Evolutionary conservation across 805 yeast species (phyloP).

Genomic region (Saturnispora sekii): DNA sequence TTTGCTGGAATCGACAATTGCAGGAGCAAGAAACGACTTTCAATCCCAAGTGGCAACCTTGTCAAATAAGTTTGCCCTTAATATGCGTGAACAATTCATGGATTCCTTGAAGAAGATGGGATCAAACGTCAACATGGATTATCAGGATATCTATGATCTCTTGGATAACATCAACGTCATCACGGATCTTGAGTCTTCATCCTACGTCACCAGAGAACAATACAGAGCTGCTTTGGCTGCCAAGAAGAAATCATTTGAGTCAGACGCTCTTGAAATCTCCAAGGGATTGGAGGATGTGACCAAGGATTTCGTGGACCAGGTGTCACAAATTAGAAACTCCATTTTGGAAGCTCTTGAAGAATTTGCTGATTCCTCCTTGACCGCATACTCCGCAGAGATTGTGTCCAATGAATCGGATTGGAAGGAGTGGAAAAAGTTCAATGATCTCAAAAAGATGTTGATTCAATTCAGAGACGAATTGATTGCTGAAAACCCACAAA

Average conservation of each 20-base stretch:
- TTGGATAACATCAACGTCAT: conserved; percentile 20
- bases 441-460: conserved; percentile 44
- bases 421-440: conserved; percentile 53
- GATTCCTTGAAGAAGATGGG: conserved; percentile 28
- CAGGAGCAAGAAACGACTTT: conserved; percentile 31
- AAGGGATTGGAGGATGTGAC: conserved; percentile 24
- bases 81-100: conserved; percentile 26
- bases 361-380: conserved; percentile 58
- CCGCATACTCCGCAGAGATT: conserved; percentile 54
- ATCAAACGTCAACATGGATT: conserved; percentile 19
- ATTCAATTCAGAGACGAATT: conserved; percentile 47
- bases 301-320: conserved; percentile 25
- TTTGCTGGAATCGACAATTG: conserved; percentile 29
- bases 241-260: conserved; percentile 24
- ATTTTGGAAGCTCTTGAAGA: conserved; percentile 64
- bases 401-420: conserved; percentile 37
- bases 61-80: conserved; percentile 20
- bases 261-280: conserved; percentile 26
- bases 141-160: conserved; percentile 20
- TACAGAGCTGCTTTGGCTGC: conserved; percentile 34
- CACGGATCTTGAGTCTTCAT: conserved; percentile 8
- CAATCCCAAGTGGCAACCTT: conserved; percentile 27
- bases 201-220: conserved; percentile 36
- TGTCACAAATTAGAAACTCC: conserved; percentile 27
- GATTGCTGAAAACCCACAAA: conserved; percentile 26